Evolutionary conservation across 2,329 filamentous ascomycete species (phyloP).

Genomic region (Fusarium albidum): DNA sequence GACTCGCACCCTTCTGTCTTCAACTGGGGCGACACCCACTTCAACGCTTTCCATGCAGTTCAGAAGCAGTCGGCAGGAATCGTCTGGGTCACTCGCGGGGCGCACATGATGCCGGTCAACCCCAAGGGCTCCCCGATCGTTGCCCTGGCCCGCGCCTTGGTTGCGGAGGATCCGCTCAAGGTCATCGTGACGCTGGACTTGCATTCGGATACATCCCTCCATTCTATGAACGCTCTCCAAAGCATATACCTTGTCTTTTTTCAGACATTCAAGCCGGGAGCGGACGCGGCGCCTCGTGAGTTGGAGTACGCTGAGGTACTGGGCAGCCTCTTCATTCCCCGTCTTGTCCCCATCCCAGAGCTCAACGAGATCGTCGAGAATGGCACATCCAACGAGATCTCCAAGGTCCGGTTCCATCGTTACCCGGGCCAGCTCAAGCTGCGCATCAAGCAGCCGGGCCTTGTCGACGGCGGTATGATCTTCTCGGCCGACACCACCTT

Average conservation of each 20-base stretch:
- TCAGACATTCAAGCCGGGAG: constrained; percentile 30
- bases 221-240: constrained; percentile 1
- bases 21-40: constrained; percentile 49
- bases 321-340: constrained; percentile 53
- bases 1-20: constrained; percentile 45
- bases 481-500: constrained; percentile 33
- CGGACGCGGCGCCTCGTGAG: constrained; percentile 41
- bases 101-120: constrained; percentile 46
- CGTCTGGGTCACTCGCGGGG: constrained; percentile 58
- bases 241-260: constrained; percentile 40
- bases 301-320: constrained; percentile 53
- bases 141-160: constrained; percentile 57
- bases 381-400: constrained; percentile 9
- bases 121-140: constrained; percentile 52
- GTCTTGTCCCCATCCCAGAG: constrained; percentile 49
- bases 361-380: constrained; percentile 58
- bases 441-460: constrained; percentile 37
- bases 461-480: constrained; percentile 35
- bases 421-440: constrained; percentile 33
- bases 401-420: constrained; percentile 33
- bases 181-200: constrained; percentile 54
- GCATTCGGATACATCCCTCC: constrained; percentile 4
- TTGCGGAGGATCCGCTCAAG: constrained; percentile 58
- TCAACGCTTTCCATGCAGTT: constrained; percentile 51
- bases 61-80: constrained; percentile 48